These are phyloP conservation scores for Phaeosphaeria sp. DNA, from an alignment of 2,329 filamentous ascomycete genomes.

Conservation along the genomic window DNA sequence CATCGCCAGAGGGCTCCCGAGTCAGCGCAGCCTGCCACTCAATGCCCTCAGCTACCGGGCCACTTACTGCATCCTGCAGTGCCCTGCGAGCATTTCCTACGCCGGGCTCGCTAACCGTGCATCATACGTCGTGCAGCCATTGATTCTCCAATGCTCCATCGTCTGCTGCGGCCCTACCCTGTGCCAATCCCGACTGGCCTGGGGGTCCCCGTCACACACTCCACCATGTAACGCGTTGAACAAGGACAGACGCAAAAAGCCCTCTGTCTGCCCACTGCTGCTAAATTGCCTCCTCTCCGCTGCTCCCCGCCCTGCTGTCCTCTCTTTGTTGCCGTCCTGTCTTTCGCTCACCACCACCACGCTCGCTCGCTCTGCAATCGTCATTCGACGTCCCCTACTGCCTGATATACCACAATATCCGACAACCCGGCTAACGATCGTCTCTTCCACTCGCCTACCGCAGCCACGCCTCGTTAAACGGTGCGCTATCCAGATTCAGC, in stretches of 20 bases:
- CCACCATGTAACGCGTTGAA: constrained; percentile 41
- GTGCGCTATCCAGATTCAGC: constrained; percentile 29
- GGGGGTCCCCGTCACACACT: constrained; percentile 27
- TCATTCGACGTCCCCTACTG: constrained; percentile 27
- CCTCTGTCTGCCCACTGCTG: constrained; percentile 37
- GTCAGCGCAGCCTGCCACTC: constrained; percentile 11
- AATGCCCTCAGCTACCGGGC: constrained; percentile 20
- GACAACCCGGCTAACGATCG: constrained; percentile 25
- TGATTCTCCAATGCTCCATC: constrained; percentile 30
- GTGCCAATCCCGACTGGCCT: constrained; percentile 20
- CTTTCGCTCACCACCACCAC: constrained; percentile 32
- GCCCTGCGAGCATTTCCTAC: constrained; percentile 21
- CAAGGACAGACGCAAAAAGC: constrained; percentile 25
- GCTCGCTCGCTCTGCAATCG: constrained; percentile 27
- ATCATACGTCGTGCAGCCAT: constrained; percentile 32
- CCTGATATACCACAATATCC: constrained; percentile 19
- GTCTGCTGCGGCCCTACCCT: constrained; percentile 43
- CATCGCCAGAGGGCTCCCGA: constrained; percentile 16
- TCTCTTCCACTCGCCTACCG: constrained; percentile 32
- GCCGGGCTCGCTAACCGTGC: constrained; percentile 30
- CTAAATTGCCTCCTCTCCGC: constrained; percentile 42
- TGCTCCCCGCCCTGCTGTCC: constrained; percentile 37
- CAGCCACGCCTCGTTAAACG: constrained; percentile 36
- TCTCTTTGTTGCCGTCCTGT: constrained; percentile 25
- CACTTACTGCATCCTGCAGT: constrained; percentile 31